These are phyloP conservation scores for Globisporangium cylindrosporum DNA, from an alignment of 352 stramenopile genomes.

Conservation along the genomic window DNA sequence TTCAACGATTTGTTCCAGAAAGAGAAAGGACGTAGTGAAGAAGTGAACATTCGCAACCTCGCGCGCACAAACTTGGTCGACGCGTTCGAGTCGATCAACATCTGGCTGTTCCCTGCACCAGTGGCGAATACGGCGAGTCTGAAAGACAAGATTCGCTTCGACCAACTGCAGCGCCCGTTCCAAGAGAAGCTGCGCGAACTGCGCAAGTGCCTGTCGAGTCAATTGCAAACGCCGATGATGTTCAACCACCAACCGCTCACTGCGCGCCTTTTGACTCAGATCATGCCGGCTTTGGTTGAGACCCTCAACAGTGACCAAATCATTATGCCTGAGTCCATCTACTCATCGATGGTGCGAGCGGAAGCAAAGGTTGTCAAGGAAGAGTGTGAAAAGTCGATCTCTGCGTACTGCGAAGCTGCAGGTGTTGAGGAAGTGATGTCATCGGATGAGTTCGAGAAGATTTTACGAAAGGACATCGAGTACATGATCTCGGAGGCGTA, in stretches of 20 bases:
- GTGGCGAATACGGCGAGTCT: slow-evolving; percentile 78
- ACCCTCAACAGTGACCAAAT: slow-evolving; percentile 85
- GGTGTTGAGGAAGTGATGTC: slow-evolving; percentile 58
- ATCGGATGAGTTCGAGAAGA: slow-evolving; percentile 53
- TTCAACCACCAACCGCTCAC: slow-evolving; percentile 78
- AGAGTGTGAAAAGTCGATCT: slow-evolving; percentile 59
- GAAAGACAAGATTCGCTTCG: slow-evolving; percentile 82
- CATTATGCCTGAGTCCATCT: slow-evolving; percentile 89
- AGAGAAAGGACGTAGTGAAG: slow-evolving; percentile 74
- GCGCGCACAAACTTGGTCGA: slow-evolving; percentile 71
- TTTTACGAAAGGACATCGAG: slow-evolving; percentile 49
- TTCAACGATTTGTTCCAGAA: slow-evolving; percentile 80
- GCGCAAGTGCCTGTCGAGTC: slow-evolving; percentile 61
- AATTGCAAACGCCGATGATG: slow-evolving; percentile 70
- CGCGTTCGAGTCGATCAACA: slow-evolving; percentile 83
- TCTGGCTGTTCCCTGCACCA: slow-evolving; percentile 83
- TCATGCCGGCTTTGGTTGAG: slow-evolving; percentile 76
- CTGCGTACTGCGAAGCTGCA: slow-evolving; percentile 61
- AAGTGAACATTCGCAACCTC: slow-evolving; percentile 80
- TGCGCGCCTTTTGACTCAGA: slow-evolving; percentile 61
- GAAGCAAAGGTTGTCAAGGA: slow-evolving; percentile 66
- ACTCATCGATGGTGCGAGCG: slow-evolving; percentile 80
- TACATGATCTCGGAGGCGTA: slow-evolving; percentile 55
- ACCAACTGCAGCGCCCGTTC: slow-evolving; percentile 76
- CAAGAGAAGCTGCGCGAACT: slow-evolving; percentile 75